Evolutionary conservation across 345 rosid species (phyloP).

Genomic region (Rhizophora apiculata): DNA sequence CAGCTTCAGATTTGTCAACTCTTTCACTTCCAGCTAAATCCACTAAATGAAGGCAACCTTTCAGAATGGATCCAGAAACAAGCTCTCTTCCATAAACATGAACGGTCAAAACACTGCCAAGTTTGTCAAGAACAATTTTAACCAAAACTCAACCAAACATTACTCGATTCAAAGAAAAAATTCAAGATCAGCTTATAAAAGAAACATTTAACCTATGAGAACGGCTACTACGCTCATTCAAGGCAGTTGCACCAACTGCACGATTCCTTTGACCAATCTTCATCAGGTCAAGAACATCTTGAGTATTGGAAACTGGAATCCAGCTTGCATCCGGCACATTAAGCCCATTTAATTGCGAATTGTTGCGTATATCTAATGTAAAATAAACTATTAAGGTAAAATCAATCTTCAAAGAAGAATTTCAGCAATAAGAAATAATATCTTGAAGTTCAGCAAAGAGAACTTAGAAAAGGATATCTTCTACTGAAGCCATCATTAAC

Average conservation of each 20-base stretch:
- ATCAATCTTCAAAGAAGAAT: conserved; percentile 4
- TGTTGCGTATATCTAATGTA: conserved; percentile 93
- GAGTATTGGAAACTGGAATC: conserved; percentile 75
- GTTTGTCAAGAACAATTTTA: not conserved
- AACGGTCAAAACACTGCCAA: conserved; percentile 77
- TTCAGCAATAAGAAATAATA: not conserved
- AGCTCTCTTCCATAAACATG: conserved; percentile 89
- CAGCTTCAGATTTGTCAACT: conserved; percentile 95
- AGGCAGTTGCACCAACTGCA: conserved; percentile 95
- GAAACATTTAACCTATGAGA: conserved; percentile 66
- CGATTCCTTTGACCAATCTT: conserved; percentile 87
- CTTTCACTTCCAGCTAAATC: conserved; percentile 99
- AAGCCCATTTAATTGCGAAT: conserved; percentile 83
- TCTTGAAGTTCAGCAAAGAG: too few relatives aligned
- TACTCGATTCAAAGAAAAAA: not conserved
- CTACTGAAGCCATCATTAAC: conserved; percentile 82
- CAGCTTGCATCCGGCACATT: conserved; percentile 96
- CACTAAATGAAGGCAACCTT: conserved; percentile 91
- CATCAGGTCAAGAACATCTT: conserved; percentile 93
- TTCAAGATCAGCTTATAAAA: not conserved
- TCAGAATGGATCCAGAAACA: conserved; percentile 72
- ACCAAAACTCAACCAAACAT: not conserved
- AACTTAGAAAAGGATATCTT: conserved; percentile 70
- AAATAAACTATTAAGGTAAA: conserved; percentile 45
- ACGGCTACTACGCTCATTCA: conserved; percentile 94